A percentile compares a stretch with the other conserved stretches of the same genome.
phyloP scores from a whole-genome alignment of 345 rosid species.

The Melastoma malabathricum region DNA sequence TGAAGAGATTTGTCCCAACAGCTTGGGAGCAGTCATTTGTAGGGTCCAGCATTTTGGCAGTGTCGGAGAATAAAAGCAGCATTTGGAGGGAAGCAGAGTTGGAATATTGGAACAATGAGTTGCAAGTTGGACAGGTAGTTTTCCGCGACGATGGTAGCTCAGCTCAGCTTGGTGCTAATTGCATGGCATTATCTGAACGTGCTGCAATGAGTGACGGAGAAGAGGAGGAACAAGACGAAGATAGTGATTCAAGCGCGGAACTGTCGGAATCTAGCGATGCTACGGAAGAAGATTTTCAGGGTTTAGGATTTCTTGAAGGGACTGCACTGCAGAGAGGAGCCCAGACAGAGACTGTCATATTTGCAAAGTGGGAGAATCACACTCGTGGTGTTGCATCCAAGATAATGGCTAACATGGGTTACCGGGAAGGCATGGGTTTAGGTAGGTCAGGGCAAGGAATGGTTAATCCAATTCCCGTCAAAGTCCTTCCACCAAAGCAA shows the following conservation, averaged over 20 bases:
- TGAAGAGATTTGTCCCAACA: constrained; percentile 53
- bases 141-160: constrained; percentile 62
- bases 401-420: constrained; percentile 97
- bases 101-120: constrained; percentile 76
- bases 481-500: constrained; percentile 72
- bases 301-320: constrained; percentile 60
- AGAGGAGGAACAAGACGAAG: constrained; percentile 60
- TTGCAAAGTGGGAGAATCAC: constrained; percentile 96
- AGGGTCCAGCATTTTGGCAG: constrained; percentile 78
- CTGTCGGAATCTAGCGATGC: constrained; percentile 43
- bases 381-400: constrained; percentile 88
- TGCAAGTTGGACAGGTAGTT: constrained; percentile 46
- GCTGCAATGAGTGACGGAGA: constrained; percentile 41
- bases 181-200: constrained; percentile 43
- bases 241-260: constrained; percentile 40
- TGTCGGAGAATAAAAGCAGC: constrained; percentile 35
- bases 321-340: constrained; percentile 40
- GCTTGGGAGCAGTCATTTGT: constrained; percentile 63
- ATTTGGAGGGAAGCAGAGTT: constrained; percentile 86
- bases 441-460: constrained; percentile 83
- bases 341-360: constrained; percentile 64
- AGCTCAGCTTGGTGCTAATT: constrained; percentile 42
- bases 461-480: constrained; percentile 64
- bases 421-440: constrained; percentile 88
- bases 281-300: constrained; percentile 46